phyloP scores from a whole-genome alignment of 139 green algal genomes.

The Micractinium conductrix region DNA sequence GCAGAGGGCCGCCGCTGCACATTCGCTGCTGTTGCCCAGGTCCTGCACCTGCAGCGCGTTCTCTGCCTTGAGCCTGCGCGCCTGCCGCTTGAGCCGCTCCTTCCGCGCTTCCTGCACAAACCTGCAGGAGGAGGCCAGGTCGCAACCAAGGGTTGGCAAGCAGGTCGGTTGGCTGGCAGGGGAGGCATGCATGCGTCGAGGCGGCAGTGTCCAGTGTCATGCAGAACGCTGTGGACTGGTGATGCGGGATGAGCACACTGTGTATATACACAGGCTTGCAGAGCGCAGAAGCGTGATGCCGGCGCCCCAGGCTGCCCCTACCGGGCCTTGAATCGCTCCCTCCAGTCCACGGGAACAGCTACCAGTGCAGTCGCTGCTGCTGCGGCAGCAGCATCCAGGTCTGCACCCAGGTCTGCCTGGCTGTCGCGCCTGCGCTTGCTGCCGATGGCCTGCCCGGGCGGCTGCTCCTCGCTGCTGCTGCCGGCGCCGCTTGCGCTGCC shows the following conservation, averaged over 20 bases:
- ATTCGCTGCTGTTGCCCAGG: background rate
- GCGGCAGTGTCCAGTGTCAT: background rate
- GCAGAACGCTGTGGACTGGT: background rate
- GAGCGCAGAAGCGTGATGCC: background rate
- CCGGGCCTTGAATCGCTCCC: slow-evolving; percentile 11
- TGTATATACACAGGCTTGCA: background rate
- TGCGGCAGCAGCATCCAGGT: too few relatives aligned
- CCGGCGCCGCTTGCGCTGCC: too few relatives aligned
- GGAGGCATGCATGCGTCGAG: too few relatives aligned
- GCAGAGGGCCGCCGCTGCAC: background rate
- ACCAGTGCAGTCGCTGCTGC: too few relatives aligned
- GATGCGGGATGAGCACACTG: background rate
- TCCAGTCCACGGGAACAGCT: slow-evolving; percentile 14
- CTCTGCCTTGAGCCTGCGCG: slow-evolving; percentile 5
- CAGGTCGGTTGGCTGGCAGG: too few relatives aligned
- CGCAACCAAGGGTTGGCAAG: too few relatives aligned
- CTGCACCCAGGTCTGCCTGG: too few relatives aligned
- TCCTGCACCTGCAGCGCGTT: slow-evolving; percentile 4
- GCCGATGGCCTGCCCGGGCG: too few relatives aligned
- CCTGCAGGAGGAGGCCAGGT: background rate
- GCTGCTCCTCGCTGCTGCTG: too few relatives aligned
- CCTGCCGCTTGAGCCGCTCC: slow-evolving; percentile 12
- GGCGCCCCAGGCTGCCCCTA: background rate
- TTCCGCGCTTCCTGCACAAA: background rate
- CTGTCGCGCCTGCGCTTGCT: too few relatives aligned